These are phyloP conservation scores for Cephalotrichum gorgonifer DNA, from an alignment of 2,329 filamentous ascomycete genomes.

Conservation along the genomic window DNA sequence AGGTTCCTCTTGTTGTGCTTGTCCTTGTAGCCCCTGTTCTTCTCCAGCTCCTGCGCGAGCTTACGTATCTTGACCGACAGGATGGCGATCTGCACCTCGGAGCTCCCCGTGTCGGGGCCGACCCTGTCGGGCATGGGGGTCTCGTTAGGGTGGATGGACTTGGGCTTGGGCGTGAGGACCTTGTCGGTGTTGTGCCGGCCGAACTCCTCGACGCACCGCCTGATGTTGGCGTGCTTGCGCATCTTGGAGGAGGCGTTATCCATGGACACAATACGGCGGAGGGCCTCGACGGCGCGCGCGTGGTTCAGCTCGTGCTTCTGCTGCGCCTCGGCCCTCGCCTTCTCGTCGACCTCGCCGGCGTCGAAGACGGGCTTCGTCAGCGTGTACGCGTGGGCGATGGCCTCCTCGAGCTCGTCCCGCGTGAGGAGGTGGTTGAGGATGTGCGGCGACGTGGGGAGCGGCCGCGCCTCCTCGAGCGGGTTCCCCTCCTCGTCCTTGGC, in stretches of 20 bases:
- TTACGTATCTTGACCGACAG: conserved; percentile 87
- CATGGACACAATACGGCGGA: conserved; percentile 70
- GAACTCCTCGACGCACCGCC: conserved; percentile 76
- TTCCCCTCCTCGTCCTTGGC: conserved; percentile 30
- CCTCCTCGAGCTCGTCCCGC: conserved; percentile 53
- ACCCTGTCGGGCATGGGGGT: conserved; percentile 43
- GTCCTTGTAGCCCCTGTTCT: conserved; percentile 63
- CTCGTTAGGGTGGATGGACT: conserved; percentile 29
- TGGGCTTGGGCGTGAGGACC: conserved; percentile 51
- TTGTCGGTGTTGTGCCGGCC: conserved; percentile 83
- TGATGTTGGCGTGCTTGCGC: conserved; percentile 69
- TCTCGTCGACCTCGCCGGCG: conserved; percentile 16
- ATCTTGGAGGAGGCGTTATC: conserved; percentile 71
- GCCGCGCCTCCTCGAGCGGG: conserved; percentile 23
- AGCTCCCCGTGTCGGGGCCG: conserved; percentile 89
- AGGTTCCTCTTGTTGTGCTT: conserved; percentile 92
- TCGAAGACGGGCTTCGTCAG: conserved; percentile 51
- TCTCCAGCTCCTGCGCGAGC: conserved; percentile 61
- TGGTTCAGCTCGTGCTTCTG: conserved; percentile 45
- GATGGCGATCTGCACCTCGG: conserved; percentile 96
- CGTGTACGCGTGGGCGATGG: conserved; percentile 56
- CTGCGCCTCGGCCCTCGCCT: conserved; percentile 19
- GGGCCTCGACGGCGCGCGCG: conserved; percentile 59
- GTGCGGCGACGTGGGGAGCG: conserved; percentile 35
- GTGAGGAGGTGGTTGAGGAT: conserved; percentile 70